Base-by-base conservation (phyloP, 768 basidiomycete genomes). In the Asterophora lycoperdoides region DNA sequence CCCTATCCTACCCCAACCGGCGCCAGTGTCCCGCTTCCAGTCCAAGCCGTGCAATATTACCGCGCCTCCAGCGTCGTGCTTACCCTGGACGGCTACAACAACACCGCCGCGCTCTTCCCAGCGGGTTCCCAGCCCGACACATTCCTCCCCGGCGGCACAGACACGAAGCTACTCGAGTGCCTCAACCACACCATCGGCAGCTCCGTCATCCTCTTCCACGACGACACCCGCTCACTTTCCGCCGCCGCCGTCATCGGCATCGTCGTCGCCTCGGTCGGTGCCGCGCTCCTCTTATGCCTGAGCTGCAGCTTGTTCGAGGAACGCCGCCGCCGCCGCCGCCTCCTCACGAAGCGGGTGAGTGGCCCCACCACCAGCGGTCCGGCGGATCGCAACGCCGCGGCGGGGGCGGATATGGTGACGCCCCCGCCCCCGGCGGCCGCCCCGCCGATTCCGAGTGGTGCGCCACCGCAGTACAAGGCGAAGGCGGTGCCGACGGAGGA, bases 51-150 rank as follows among this genome's bases (percentile, higher is more conserved):
- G 5, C 77, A 83, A 46, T 84, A 84, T 56, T 84, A 76, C 57
- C 79, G 83, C 23, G 74, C 79, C 0, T 78, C 76, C 54, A 77
- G 73, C 34, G 70, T 78, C 23, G 76, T 71, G 4, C 71, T 84
- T 6, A 74, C 75, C 0, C 67, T 83, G 6, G 76, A 83, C 41
- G 78, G 76, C 1, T 84, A 83, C 61, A 81, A 83, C 55, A 75
- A 83, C 56, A 75, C 77, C 0, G 76, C 73, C 3, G 76, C 73
- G 2, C 63, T 78, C 32, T 59, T 59, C 17, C 36, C 58, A 1
- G 57, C 72, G 42, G 53, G 60, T 50, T 70, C 0, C 65, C 70
- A 40, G 59, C 71, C 23, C 5, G 10, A n/a, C 32, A 35, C 18
- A 10, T 0, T 65, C 71, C 9, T 64, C 81, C 8, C 81, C 75